Percentiles rank a stretch among this genome's conserved stretches.
phyloP scores from a whole-genome alignment of 2,329 filamentous ascomycete species.

The Arthrobotrys iridis region DNA sequence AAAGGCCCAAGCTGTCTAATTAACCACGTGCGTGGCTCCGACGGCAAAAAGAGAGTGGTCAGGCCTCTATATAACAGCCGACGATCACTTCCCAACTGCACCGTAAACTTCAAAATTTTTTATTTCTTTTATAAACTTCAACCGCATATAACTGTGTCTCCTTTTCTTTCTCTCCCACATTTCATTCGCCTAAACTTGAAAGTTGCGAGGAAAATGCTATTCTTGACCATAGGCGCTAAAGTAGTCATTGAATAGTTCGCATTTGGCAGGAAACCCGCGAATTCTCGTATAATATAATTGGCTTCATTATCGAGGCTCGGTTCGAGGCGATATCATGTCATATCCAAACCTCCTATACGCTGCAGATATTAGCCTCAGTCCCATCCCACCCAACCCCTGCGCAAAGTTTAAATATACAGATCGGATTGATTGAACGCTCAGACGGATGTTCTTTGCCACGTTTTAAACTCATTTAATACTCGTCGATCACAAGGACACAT shows the following conservation, averaged over 20 bases:
- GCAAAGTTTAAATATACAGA: not conserved
- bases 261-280: constrained; percentile 24
- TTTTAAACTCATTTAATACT: constrained; percentile 22
- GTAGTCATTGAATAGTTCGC: not conserved
- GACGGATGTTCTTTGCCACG: constrained; percentile 16
- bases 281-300: constrained; percentile 16
- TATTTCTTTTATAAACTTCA: constrained; percentile 28
- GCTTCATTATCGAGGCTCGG: constrained; percentile 7
- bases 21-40: constrained; percentile 39
- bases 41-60: constrained; percentile 14
- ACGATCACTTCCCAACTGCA: constrained; percentile 37
- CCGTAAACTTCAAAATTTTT: constrained; percentile 23
- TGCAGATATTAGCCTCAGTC: constrained; percentile 23
- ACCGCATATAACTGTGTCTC: constrained; percentile 2
- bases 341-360: constrained; percentile 20
- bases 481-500: constrained; percentile 26
- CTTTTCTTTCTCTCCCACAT: constrained; percentile 14
- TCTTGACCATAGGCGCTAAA: constrained; percentile 2
- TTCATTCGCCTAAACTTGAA: not conserved
- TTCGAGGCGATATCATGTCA: constrained; percentile 20
- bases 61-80: constrained; percentile 17
- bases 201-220: not conserved
- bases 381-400: not conserved
- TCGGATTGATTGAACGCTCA: constrained; percentile 18
- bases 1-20: constrained; percentile 13